Evolutionary conservation across 129 eudicot genomes (phyloP).

Genomic region (Saposhnikovia divaricata): DNA sequence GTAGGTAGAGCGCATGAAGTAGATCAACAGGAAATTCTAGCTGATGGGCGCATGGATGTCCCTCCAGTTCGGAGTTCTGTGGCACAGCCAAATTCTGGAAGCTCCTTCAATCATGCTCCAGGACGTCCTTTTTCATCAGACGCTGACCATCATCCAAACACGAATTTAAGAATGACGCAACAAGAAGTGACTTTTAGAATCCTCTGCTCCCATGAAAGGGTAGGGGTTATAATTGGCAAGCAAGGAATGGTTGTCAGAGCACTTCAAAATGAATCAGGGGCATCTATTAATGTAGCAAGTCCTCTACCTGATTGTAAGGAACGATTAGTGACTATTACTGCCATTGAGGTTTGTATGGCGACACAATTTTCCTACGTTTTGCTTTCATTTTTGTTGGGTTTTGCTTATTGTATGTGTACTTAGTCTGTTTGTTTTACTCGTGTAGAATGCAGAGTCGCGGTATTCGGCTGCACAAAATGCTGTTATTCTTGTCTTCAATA

Average conservation of each 20-base stretch:
- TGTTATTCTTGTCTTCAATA: slow-evolving; percentile 44
- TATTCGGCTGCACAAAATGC: slow-evolving; percentile 78
- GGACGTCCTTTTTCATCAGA: slow-evolving; percentile 29
- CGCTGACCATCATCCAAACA: slow-evolving; percentile 22
- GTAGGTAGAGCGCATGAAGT: slow-evolving; percentile 25
- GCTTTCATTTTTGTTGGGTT: neutral
- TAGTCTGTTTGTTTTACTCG: slow-evolving; percentile 15
- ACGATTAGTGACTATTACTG: slow-evolving; percentile 48
- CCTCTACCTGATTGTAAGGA: slow-evolving; percentile 34
- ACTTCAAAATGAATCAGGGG: slow-evolving; percentile 52
- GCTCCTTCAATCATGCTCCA: slow-evolving; percentile 21
- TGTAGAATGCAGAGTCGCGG: slow-evolving; percentile 51
- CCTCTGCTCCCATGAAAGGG: slow-evolving; percentile 49
- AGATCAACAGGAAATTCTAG: slow-evolving; percentile 23
- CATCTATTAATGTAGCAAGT: slow-evolving; percentile 35
- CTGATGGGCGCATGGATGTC: slow-evolving; percentile 23
- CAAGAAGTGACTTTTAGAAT: slow-evolving; percentile 53
- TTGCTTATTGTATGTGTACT: neutral
- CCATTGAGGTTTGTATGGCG: slow-evolving; percentile 48
- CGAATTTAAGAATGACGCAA: slow-evolving; percentile 22
- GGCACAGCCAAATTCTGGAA: slow-evolving; percentile 24
- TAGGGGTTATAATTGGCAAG: slow-evolving; percentile 66
- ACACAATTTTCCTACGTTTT: neutral
- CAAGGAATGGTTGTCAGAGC: slow-evolving; percentile 54
- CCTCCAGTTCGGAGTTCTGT: slow-evolving; percentile 23